Evolutionary conservation across 2,329 filamentous ascomycete genomes (phyloP).

Genomic region (Xylariaceae sp.): DNA sequence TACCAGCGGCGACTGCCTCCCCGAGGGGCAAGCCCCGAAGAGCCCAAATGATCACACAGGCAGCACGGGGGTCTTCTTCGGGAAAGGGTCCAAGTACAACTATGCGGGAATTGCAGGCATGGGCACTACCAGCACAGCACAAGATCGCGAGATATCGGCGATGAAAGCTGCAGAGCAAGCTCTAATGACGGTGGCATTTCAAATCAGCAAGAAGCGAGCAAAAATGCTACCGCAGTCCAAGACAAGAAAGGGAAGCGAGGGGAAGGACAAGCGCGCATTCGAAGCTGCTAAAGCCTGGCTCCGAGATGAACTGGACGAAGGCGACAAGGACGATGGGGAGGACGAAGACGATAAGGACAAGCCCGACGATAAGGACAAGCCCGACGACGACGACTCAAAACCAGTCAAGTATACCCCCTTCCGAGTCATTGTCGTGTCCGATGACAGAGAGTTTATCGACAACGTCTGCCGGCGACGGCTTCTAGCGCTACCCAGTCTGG

Average conservation of each 20-base stretch:
- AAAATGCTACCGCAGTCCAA: neutral
- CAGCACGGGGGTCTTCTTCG: neutral
- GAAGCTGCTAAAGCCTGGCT: no score
- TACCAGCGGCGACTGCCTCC: neutral
- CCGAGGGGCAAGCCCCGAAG: neutral
- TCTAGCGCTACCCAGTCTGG: neutral
- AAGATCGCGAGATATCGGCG: neutral
- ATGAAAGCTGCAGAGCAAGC: neutral
- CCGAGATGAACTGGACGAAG: conserved; percentile 1
- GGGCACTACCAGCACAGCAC: neutral
- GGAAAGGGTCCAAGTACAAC: conserved; percentile 4
- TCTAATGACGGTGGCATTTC: neutral
- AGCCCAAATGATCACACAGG: neutral
- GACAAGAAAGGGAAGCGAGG: neutral
- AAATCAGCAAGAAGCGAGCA: neutral
- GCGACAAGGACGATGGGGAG: neutral
- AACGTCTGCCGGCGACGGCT: conserved; percentile 5
- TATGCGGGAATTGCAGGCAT: neutral
- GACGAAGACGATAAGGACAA: no score
- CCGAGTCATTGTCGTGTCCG: conserved; percentile 5
- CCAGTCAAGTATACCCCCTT: no score
- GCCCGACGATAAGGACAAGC: no score
- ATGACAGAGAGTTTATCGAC: conserved; percentile 3
- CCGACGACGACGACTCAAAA: no score
- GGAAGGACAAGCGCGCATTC: neutral